Base-by-base conservation (phyloP, 2,329 filamentous ascomycete genomes). In the Aulographum hederae region DNA sequence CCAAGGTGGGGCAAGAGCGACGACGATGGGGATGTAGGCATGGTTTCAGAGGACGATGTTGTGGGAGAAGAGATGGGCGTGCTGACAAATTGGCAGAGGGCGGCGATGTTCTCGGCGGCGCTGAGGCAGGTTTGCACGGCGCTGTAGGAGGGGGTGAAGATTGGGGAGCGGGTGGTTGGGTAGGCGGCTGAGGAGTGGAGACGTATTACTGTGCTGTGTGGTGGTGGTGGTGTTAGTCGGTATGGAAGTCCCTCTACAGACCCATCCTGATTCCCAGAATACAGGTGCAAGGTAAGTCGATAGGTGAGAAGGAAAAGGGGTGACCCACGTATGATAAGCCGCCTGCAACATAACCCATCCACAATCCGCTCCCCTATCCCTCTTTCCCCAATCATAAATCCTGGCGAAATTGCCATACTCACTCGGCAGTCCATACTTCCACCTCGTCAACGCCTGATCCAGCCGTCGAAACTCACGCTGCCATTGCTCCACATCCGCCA, bases 141-240 rank as follows among this genome's bases (percentile, higher is more conserved):
- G 43, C 73, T 79, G 51, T 81, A 91, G 0, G 80, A 91, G 0
- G 84, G 80, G 0, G 79, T 85, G 56, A 93, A 94, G 32, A 92
- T 85, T 10, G 77, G 75, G 2, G 81, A 92, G 19, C 80, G 68
- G 3, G 80, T 89, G 4, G 82, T 91, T 3, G 85, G 85, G 51
- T 93, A 94, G 2, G 84, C 85, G 4, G 85, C 82, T 2, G 82
- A 92, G 0, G 84, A 93, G 56, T 93, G 84, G 16, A 93, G 65
- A 21, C 85, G 73, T 42, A 94, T 92, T 6, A 92, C 74, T 28
- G 84, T 78, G 1, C 66, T 71, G 39, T 18, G 29, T 19, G 18
- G 14, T 16, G 6, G 31, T 60, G 8, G 18, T 21, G 30, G 8
- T 4, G 18, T 6, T 14, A 8, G 19, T 18, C 18, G n/a, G n/a